Evolutionary conservation across 163 green algal species (phyloP).

Genomic region (Scenedesmus sp.): DNA sequence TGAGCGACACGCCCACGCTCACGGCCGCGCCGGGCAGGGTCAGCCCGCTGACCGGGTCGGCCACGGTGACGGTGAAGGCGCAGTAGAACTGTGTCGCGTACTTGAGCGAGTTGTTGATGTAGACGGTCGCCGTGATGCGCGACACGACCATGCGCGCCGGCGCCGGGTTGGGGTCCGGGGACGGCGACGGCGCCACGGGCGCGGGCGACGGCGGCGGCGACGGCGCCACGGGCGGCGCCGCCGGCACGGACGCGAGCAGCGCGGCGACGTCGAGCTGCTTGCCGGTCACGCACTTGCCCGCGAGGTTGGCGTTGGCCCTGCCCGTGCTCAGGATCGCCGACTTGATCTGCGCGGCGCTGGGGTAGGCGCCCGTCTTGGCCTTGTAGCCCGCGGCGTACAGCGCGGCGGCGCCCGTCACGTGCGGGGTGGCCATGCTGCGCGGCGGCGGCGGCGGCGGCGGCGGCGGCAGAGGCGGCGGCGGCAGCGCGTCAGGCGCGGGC

Average conservation of each 20-base stretch:
- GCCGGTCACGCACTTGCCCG: not conserved
- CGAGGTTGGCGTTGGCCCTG: not conserved
- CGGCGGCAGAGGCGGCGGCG: not conserved
- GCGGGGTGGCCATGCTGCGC: conserved; percentile 45
- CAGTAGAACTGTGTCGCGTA: not conserved
- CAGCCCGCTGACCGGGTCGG: too few species aligned
- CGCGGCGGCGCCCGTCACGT: conserved; percentile 43
- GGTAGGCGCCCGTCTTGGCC: not conserved
- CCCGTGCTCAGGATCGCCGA: not conserved
- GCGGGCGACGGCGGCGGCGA: too few species aligned
- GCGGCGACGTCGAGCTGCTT: not conserved
- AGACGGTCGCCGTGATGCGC: too few species aligned
- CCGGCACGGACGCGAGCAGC: conserved; percentile 2
- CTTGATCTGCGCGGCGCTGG: conserved; percentile 4
- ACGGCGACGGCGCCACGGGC: too few species aligned
- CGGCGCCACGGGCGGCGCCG: too few species aligned
- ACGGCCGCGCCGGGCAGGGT: too few species aligned
- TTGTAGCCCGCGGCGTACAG: conserved; percentile 15
- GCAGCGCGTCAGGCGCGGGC: too few species aligned
- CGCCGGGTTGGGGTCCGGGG: too few species aligned
- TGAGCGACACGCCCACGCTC: too few species aligned
- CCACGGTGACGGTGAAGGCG: not conserved
- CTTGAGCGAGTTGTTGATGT: too few species aligned
- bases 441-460: not conserved
- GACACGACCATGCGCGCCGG: too few species aligned